phyloP scores from a whole-genome alignment of 2,329 filamentous ascomycete species.

The Hypomyces perniciosus region DNA sequence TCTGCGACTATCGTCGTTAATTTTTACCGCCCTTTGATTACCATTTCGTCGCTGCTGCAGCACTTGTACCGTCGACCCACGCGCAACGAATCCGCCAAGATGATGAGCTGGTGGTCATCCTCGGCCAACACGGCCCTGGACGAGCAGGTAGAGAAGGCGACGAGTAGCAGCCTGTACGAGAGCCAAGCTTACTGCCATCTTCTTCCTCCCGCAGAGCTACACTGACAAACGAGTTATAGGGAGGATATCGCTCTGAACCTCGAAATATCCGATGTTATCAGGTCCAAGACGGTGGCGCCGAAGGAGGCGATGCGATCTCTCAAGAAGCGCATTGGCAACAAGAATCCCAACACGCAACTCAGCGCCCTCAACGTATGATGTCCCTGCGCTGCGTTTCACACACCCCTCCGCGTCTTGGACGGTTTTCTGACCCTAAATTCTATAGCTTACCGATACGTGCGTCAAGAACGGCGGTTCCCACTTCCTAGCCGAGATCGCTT shows the following conservation, averaged over 20 bases:
- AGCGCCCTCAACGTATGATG: conserved; percentile 76
- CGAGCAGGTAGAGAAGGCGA: conserved; percentile 94
- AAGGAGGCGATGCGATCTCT: conserved; percentile 97
- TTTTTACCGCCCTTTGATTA: neutral
- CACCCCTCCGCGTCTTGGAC: neutral
- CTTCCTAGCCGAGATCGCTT: conserved; percentile 92
- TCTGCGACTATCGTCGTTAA: neutral
- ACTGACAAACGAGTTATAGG: conserved; percentile 36
- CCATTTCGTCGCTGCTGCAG: neutral
- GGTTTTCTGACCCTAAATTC: neutral
- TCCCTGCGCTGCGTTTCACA: neutral
- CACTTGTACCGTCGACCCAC: conserved; percentile 4
- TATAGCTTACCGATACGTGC: conserved; percentile 89
- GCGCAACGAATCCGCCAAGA: conserved; percentile 26
- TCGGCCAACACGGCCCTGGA: conserved; percentile 87
- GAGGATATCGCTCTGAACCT: conserved; percentile 97
- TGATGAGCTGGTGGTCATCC: conserved; percentile 96
- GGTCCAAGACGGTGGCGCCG: conserved; percentile 93
- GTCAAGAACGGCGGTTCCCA: conserved; percentile 97
- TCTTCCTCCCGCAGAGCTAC: neutral
- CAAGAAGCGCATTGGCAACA: conserved; percentile 90
- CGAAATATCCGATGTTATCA: conserved; percentile 95
- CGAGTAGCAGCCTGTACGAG: conserved; percentile 81
- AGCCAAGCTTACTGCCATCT: conserved; percentile 16
- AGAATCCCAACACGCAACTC: conserved; percentile 94